These are phyloP conservation scores for Mortierella sp. DNA, from an alignment of 371 early-diverging fungal genomes.

Conservation along the genomic window DNA sequence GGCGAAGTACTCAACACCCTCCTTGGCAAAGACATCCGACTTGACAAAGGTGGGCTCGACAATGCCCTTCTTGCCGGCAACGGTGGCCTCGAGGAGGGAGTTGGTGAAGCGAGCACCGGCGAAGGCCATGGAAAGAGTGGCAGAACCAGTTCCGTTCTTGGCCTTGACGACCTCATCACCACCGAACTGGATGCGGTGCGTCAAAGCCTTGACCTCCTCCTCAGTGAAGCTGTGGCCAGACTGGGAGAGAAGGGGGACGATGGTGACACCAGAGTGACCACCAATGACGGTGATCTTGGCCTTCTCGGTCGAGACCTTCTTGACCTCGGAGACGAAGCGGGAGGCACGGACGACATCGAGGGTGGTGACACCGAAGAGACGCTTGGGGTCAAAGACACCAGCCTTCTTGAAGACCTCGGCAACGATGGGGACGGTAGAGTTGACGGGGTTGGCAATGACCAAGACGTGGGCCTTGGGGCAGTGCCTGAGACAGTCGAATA, in stretches of 20 bases:
- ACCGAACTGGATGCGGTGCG: conserved; percentile 98
- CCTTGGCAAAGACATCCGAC: conserved; percentile 78
- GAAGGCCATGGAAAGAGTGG: conserved; percentile 98
- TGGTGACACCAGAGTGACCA: conserved; percentile 99
- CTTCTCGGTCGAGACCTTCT: conserved; percentile 78
- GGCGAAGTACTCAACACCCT: conserved; percentile 95
- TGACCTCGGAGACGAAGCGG: conserved; percentile 92
- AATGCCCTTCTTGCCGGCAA: conserved; percentile 88
- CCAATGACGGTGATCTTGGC: conserved; percentile 94
- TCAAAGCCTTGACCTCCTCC: conserved; percentile 93
- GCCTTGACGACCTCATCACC: conserved; percentile 99
- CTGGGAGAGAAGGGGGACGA: conserved; percentile 95
- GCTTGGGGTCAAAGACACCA: conserved; percentile 94
- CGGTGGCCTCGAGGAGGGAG: conserved; percentile 90
- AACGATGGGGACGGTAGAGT: conserved; percentile 99
- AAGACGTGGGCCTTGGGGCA: conserved; percentile 96
- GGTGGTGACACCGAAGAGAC: conserved; percentile 97
- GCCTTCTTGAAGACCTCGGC: conserved; percentile 96
- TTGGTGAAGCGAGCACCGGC: conserved; percentile 97
- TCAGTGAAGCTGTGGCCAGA: conserved; percentile 85
- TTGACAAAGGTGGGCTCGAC: conserved; percentile 96
- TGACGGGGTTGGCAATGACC: conserved; percentile 99
- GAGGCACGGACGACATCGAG: conserved; percentile 98
- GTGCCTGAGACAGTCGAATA: conserved; percentile 63
- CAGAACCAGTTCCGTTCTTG: conserved; percentile 98